Percentiles rank a stretch among this genome's conserved stretches.
Conservation (phyloP, 352 stramenopile genomes). For the Phytopythium montanum region DNA sequence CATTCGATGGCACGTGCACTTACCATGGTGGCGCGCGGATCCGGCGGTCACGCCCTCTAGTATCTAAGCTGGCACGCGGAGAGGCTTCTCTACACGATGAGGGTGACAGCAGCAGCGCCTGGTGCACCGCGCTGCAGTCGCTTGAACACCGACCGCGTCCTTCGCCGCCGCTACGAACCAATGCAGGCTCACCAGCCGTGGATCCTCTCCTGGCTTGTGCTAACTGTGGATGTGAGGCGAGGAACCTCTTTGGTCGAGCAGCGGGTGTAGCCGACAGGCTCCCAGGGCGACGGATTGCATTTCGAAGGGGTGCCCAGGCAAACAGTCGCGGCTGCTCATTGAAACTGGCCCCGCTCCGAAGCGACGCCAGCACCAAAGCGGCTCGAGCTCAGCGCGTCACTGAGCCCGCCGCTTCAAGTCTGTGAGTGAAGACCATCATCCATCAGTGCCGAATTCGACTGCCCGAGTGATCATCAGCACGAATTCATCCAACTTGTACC, state of each 20-base stretch:
- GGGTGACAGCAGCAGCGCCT: background rate
- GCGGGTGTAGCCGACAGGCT: background rate
- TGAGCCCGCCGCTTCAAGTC: background rate
- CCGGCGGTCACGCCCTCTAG: background rate
- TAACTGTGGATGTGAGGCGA: background rate
- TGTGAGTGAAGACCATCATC: slow-evolving; percentile 1
- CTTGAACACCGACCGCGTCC: background rate
- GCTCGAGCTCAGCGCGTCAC: background rate
- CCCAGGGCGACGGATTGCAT: background rate
- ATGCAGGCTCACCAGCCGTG: background rate
- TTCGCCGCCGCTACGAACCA: background rate
- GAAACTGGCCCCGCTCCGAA: background rate
- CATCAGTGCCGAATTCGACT: background rate
- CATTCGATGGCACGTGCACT: no score
- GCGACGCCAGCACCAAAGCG: background rate
- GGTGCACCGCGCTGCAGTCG: background rate
- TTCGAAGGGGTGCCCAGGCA: background rate
- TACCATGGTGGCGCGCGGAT: background rate
- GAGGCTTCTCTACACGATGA: background rate
- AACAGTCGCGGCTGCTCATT: slow-evolving; percentile 6
- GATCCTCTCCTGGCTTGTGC: slow-evolving; percentile 1
- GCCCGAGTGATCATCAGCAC: background rate
- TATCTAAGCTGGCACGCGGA: background rate
- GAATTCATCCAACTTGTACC: background rate
- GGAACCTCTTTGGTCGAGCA: background rate